Evolutionary conservation across 2,329 filamentous ascomycete species (phyloP), one percentile per base, ranked within the genome.

Genomic region (Penicillium capsulatum): DNA sequence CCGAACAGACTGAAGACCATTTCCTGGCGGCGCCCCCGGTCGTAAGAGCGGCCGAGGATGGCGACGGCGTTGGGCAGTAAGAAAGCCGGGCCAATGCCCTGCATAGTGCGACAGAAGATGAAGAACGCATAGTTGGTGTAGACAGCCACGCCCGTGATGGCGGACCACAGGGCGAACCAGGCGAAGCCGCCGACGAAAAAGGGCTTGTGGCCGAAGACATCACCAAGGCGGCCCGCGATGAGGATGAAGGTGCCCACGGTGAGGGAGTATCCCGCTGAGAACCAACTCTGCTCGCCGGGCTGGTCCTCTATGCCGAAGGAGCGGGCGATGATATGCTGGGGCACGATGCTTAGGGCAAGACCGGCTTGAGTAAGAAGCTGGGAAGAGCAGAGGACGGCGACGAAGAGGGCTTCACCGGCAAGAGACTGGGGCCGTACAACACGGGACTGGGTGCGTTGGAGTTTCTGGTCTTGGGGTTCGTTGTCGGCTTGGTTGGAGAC

Each of bases 1-100:
- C 71, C 74, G 42, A 75, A 77, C 7, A 72, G 41, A 0, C 67
- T 61, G 47, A 86, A 82, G 0, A 77, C 70, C 63, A 83, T 75
- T 33, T 77, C 72, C 58, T 83, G 83, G 42, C 72, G 69, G 36
- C 61, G 65, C 0, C 80, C 80, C 0, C 75, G 75, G 0, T 68
- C 62, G 47, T 82, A 84, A 0, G 74, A 70, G 0, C 67, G 66
- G 2, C 79, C 80, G 0, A 85, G 59, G 11, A 43, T 31, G 11
- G 40, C 40, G 11, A 43, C 14, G 1, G 31, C 40, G 16, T 40
- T 44, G 24, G 36, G 36, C 3, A 40, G 10, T 8, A 40, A 8
- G 17, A 34, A 31, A 3, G 39, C 44, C 9, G 32, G 30, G 3
- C 40, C 44, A 9, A 46, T 37, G 15, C 44, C 44, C 16, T 39